A percentile compares a stretch with the other conserved stretches of the same genome.
Evolutionary conservation across 1,284 basidiomycete species (phyloP).

Genomic region (Pisolithus thermaeus): DNA sequence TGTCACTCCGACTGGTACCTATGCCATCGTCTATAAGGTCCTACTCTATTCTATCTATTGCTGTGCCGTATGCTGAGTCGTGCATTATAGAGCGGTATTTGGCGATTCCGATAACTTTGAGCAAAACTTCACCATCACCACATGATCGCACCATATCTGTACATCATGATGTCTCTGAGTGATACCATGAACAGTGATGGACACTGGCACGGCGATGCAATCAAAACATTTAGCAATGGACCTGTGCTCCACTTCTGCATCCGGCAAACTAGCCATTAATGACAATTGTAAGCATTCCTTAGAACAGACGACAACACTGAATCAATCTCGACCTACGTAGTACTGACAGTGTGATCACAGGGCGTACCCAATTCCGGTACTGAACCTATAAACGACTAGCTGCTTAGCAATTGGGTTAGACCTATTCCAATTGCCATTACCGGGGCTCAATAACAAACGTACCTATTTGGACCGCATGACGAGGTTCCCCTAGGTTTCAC

Average conservation of each 20-base stretch:
- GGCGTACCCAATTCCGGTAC: too few relatives aligned
- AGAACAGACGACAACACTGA: too few relatives aligned
- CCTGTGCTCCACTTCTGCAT: not conserved
- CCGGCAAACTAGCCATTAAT: not conserved
- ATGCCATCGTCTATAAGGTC: slow-evolving; percentile 35
- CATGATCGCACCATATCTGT: not conserved
- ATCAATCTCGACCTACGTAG: not conserved
- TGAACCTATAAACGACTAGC: too few relatives aligned
- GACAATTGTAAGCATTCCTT: not conserved
- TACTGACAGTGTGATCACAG: too few relatives aligned
- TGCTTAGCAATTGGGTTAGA: too few relatives aligned
- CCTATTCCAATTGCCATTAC: too few relatives aligned
- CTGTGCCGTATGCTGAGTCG: not conserved
- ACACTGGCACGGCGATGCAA: not conserved
- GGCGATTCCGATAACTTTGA: slow-evolving; percentile 31
- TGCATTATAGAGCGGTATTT: slow-evolving; percentile 23
- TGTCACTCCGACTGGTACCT: slow-evolving; percentile 23
- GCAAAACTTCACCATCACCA: slow-evolving; percentile 11
- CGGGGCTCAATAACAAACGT: too few relatives aligned
- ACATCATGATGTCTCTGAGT: not conserved
- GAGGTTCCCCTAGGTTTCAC: too few relatives aligned
- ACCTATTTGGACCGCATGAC: too few relatives aligned
- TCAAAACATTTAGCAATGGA: not conserved
- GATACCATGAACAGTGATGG: not conserved
- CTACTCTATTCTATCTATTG: not conserved